Evolutionary conservation across 2,329 filamentous ascomycete species (phyloP), one percentile per base, ranked within the genome.

Genomic region (Aspergillus tamarii): DNA sequence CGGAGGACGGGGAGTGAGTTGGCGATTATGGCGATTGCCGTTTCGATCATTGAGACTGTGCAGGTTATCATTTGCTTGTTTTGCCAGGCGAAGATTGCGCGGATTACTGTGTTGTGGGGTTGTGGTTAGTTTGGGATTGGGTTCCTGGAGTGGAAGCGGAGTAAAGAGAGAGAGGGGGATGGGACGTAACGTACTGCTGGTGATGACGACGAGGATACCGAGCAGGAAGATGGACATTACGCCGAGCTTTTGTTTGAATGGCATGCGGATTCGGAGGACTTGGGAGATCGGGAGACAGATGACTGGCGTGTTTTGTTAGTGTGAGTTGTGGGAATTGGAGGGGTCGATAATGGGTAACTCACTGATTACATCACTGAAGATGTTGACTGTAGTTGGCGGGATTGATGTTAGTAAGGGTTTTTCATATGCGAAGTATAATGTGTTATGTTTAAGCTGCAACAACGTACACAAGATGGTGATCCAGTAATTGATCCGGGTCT

Each of bases 31-130:
- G 66, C 60, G 61, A 72, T 66, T 30, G 64, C 57, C 19, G 68
- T 69, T 64, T 70, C 69, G 45, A 70, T 60, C 68, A 70, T 69
- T 21, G 68, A 70, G 11, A 70, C 69, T n/a, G 69, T 70, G 63
- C 69, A 70, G 28, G 68, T 70, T 21, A 70, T 70, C 64, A 70
- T 67, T 63, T 70, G 68, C 43, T 70, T 62, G 48, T 66, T 66
- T 41, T 46, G 62, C 46, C 62, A 54, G 61, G 69, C 65, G 61
- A 67, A 70, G 41, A 69, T 65, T 30, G 67, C 69, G 3, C 69
- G 67, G 28, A 70, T 70, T n/a, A 70, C 69, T 70, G 34, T 26
- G 2, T 26, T 2, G 3, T 8, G 30, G 9, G 14, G 10, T 9
- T 28, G 10, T n/a, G 11, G 41, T 61, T 50, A 36, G 57, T 59